Evolutionary conservation across 2,329 filamentous ascomycete genomes (phyloP), one percentile per base, ranked within the genome.

Genomic region (Xylariaceae sp.): DNA sequence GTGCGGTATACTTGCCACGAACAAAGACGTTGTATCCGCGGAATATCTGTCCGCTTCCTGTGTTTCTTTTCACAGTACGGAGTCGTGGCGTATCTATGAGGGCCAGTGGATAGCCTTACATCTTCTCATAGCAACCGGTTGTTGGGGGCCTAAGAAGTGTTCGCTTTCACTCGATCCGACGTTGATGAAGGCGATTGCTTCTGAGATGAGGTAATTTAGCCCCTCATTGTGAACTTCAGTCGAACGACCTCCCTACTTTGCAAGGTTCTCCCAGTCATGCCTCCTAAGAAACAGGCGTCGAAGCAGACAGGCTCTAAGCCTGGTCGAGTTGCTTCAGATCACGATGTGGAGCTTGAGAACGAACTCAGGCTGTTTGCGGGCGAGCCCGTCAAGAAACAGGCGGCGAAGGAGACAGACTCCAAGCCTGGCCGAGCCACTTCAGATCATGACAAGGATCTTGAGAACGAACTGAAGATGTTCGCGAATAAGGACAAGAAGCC

Each of bases 391-490:
- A 64, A 62, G 59, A 72, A 71, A 61, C 68, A 66, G 51, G 56
- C 59, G 4, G 39, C 67, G 1, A 68, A 68, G 60, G 68, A 67
- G 59, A 68, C 62, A 56, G 42, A 52, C 18, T 53, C 69, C 37
- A 55, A 60, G 67, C 69, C 71, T 53, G 68, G 71, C 51, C 66
- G 69, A 53, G 68, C 69, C 53, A 70, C 73, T 6, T 71, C 74
- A 45, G 76, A 79, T 68, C 80, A 78, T 3, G 78, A 78, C n/a
- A 75, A 82, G 61, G 75, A 74, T 53, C 83, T 83, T 66, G 80
- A 83, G 66, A 74, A 74, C 59, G 82, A 85, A 65, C 79, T 85
- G 57, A 75, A 78, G 64, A 67, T 73, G 42, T 77, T 85, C 10
- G 80, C 81, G 6, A 68, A 62, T 15, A 30, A 30, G 23, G 23